Percentiles rank a stretch among this genome's conserved stretches.
phyloP scores from a whole-genome alignment of 2,329 filamentous ascomycete species.

The Clarireedia homoeocarpa region DNA sequence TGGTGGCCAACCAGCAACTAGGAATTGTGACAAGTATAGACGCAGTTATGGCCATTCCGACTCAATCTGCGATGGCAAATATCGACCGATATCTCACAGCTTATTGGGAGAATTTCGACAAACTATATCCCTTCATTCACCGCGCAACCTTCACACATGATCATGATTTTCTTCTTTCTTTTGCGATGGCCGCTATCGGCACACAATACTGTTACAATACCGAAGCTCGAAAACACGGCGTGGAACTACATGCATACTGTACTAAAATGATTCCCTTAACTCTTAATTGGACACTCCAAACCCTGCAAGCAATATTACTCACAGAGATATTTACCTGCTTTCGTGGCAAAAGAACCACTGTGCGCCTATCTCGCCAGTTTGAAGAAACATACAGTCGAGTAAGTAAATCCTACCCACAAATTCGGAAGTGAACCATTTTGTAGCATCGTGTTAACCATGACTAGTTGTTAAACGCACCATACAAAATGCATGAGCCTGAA shows the following conservation, averaged over 20 bases:
- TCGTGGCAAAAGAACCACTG: constrained; percentile 22
- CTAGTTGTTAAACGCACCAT: not conserved
- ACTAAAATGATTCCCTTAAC: constrained; percentile 22
- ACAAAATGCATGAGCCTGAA: not conserved
- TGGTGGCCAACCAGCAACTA: constrained; percentile 18
- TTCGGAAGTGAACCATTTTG: not conserved
- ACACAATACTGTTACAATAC: constrained; percentile 24
- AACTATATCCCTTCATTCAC: constrained; percentile 25
- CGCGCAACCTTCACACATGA: constrained; percentile 20
- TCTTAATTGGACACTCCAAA: constrained; percentile 20
- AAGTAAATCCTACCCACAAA: constrained; percentile 9
- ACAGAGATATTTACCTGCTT: constrained; percentile 27
- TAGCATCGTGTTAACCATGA: not conserved
- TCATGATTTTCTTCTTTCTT: constrained; percentile 19
- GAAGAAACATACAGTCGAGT: constrained; percentile 24
- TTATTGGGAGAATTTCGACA: constrained; percentile 25
- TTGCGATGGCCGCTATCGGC: constrained; percentile 27
- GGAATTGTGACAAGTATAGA: constrained; percentile 12
- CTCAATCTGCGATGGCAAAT: constrained; percentile 13
- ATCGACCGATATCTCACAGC: constrained; percentile 22
- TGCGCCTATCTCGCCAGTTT: constrained; percentile 23
- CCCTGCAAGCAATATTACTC: constrained; percentile 28
- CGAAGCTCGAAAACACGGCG: constrained; percentile 23
- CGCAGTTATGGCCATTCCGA: constrained; percentile 10
- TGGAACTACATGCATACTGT: constrained; percentile 24